phyloP scores from a whole-genome alignment of 352 stramenopile genomes.

The Pythium plurisporium region DNA sequence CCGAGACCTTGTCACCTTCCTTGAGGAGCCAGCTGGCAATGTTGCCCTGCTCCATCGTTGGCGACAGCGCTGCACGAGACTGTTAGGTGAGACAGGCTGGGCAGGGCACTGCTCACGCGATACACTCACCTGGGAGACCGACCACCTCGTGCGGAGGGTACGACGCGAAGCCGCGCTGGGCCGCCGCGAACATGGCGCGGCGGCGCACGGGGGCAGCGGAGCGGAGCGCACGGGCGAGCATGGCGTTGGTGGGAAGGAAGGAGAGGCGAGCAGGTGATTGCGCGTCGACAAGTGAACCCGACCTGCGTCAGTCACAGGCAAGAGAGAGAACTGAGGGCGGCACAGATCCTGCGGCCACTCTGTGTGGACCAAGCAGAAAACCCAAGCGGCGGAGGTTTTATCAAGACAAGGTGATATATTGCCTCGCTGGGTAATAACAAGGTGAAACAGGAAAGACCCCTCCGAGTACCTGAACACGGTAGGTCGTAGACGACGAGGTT shows the following conservation, averaged over 20 bases:
- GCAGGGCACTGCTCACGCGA: background rate
- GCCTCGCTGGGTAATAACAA: background rate
- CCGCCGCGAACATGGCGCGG: conserved; percentile 23
- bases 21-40: conserved; percentile 94
- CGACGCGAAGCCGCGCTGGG: conserved; percentile 52
- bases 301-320: background rate
- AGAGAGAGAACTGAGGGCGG: background rate
- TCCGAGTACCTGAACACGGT: conserved; percentile 17
- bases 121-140: conserved; percentile 56
- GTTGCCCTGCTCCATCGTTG: conserved; percentile 97
- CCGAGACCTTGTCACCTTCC: conserved; percentile 90
- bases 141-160: conserved; percentile 79
- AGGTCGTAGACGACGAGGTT: background rate
- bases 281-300: conserved; percentile 11
- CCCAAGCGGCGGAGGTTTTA: conserved; percentile 2
- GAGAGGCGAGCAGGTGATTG: conserved; percentile 5
- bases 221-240: conserved; percentile 64
- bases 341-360: background rate
- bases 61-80: conserved; percentile 80
- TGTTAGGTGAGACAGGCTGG: background rate
- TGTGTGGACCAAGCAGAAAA: conserved; percentile 26
- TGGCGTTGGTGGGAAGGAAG: conserved; percentile 15
- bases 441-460: background rate
- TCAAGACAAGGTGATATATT: conserved; percentile 28
- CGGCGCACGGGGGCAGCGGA: conserved; percentile 37